Evolutionary conservation across 495 filamentous ascomycete species (phyloP), one percentile per base, ranked within the genome.

Genomic region (Penicillium ochrochloron): DNA sequence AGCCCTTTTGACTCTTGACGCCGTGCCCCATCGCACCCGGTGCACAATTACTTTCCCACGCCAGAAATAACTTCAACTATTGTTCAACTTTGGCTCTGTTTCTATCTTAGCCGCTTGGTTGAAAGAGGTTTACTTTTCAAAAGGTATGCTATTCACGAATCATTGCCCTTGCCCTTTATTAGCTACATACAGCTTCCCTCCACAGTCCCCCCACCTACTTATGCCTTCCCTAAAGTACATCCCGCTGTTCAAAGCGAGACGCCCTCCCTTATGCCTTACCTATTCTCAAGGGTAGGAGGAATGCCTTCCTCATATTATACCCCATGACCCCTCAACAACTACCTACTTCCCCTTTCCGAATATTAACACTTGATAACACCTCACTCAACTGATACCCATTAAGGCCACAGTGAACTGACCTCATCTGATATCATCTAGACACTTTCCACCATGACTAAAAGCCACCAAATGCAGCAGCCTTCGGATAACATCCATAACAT

Each of bases 391-490:
- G 33, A 25, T 56, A 56, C 53, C 15, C 2, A 34, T 37, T 15
- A 10, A 37, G 15, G 17, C 8, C 12, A 23, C 29, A 10, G 17
- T 37, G 31, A 11, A 60, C 59, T 60, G 15, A 60, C 46, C 37
- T 33, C 41, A 12, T 51, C n/a, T n/a, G n/a, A n/a, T 21, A 17
- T 10, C n/a, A 19, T 7, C 2, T 29, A 73, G 68, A 65, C 60
- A 52, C 5, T 48, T 51, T 23, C 55, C 62, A 67, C 71, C 66
- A 73, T 73, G 69, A 68, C 62, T 70, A 64, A 64, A 53, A 35
- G 53, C n/a, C 37, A 69, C 29, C 66, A 69, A 44, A 65, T 71
- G 57, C 66, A 70, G 27, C 64, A 76, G 44, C 50, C 59, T 19
- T 31, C 70, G 15, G 57, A 68, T 12, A 65, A 56, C 52, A 46